Percentiles rank a stretch among this genome's conserved stretches.
phyloP scores from a whole-genome alignment of 1,139 yeast species.

The Debaryomycetaceae sp. region DNA sequence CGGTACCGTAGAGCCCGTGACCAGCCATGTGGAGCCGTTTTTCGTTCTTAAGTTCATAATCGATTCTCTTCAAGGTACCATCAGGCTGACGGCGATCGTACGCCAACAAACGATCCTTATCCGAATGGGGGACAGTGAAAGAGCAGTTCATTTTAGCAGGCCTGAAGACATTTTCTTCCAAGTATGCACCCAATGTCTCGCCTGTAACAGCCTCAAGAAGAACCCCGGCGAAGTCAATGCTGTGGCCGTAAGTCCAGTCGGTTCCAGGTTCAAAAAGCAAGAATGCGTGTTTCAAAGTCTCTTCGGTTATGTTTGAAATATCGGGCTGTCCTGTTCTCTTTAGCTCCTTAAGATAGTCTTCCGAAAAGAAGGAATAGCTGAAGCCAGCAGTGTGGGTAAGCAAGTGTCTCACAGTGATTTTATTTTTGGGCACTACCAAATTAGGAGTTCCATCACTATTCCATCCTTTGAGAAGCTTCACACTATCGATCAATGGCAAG shows the following conservation, averaged over 20 bases:
- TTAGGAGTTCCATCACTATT: slow-evolving; percentile 33
- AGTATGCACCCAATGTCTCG: slow-evolving; percentile 36
- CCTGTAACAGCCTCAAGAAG: slow-evolving; percentile 46
- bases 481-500: slow-evolving; percentile 38
- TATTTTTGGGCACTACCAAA: slow-evolving; percentile 25
- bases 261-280: slow-evolving; percentile 53
- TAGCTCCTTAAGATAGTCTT: slow-evolving; percentile 21
- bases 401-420: slow-evolving; percentile 46
- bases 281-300: slow-evolving; percentile 31
- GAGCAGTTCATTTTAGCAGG: slow-evolving; percentile 38
- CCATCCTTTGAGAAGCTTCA: slow-evolving; percentile 26
- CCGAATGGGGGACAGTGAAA: background rate
- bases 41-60: background rate
- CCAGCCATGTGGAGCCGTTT: slow-evolving; percentile 28
- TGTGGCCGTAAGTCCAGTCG: slow-evolving; percentile 48
- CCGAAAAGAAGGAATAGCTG: slow-evolving; percentile 42
- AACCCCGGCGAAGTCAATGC: slow-evolving; percentile 52
- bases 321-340: slow-evolving; percentile 15
- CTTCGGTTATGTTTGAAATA: slow-evolving; percentile 20
- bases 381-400: slow-evolving; percentile 53
- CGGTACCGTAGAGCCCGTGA: slow-evolving; percentile 30
- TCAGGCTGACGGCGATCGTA: background rate
- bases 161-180: slow-evolving; percentile 35
- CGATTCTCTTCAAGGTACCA: background rate
- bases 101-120: background rate